These are phyloP conservation scores for Rhizophlyctis rosea DNA, from an alignment of 192 early-diverging fungal species.

Conservation along the genomic window DNA sequence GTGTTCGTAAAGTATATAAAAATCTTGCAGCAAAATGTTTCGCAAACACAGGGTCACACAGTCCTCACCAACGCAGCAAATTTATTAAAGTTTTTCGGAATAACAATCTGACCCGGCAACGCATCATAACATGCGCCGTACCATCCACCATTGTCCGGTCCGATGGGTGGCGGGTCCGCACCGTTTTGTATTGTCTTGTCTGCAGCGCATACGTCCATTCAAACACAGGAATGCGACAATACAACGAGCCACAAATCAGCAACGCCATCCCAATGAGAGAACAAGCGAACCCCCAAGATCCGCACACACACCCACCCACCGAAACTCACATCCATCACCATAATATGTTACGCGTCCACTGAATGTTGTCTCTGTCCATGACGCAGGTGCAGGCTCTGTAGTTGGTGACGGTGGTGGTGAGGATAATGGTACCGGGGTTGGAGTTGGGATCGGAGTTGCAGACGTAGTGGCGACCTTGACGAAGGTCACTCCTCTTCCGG, in stretches of 20 bases:
- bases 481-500: too few species aligned
- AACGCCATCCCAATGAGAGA: too few species aligned
- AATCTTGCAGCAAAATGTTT: not conserved
- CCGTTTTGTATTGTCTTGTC: conserved; percentile 22
- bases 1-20: not conserved
- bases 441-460: too few species aligned
- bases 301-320: too few species aligned
- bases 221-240: not conserved
- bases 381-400: too few species aligned
- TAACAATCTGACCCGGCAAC: conserved; percentile 2
- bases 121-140: conserved; percentile 29
- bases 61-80: conserved; percentile 25
- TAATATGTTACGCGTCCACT: conserved; percentile 11
- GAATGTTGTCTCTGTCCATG: not conserved
- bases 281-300: too few species aligned
- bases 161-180: conserved; percentile 24
- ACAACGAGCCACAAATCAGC: not conserved
- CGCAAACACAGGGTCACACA: not conserved
- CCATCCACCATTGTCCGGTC: conserved; percentile 30
- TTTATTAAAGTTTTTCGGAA: conserved; percentile 26
- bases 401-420: too few species aligned
- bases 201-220: not conserved
- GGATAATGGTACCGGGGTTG: too few species aligned
- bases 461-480: too few species aligned
- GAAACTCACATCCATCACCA: conserved; percentile 18